Percentiles rank a stretch among this genome's conserved stretches.
These are phyloP conservation scores for Vitis amurensis DNA, from an alignment of 164 flowering plant genomes.

Conservation along the genomic window DNA sequence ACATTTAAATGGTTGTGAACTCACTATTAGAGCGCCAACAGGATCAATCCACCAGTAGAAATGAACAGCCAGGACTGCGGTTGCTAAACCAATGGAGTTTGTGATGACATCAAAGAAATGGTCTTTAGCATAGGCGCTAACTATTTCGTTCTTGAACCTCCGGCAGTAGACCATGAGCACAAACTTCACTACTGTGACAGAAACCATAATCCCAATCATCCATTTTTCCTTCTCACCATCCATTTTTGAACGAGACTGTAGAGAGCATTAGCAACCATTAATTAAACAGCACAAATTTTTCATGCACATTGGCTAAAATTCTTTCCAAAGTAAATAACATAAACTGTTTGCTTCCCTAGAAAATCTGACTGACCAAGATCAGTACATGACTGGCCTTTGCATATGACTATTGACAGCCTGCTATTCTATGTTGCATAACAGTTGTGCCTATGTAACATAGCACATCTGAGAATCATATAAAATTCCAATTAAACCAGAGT, in stretches of 20 bases:
- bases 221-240: slow-evolving; percentile 53
- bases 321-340: no score
- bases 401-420: no score
- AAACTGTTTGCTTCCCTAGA: no score
- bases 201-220: slow-evolving; percentile 82
- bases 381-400: no score
- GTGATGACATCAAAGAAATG: slow-evolving; percentile 85
- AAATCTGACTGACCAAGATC: no score
- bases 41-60: slow-evolving; percentile 85
- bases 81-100: slow-evolving; percentile 63
- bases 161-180: slow-evolving; percentile 66
- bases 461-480: no score
- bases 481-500: no score
- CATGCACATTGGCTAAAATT: no score
- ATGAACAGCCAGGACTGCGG: slow-evolving; percentile 62
- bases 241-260: slow-evolving; percentile 38
- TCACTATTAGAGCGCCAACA: slow-evolving; percentile 71
- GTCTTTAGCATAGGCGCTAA: slow-evolving; percentile 79
- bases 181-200: slow-evolving; percentile 69
- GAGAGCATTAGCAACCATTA: background rate
- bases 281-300: background rate
- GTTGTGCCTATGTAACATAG: no score
- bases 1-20: slow-evolving; percentile 7
- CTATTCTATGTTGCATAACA: no score
- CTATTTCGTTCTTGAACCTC: slow-evolving; percentile 68